Conservation (phyloP, 441 rosid genomes). For the Eutrema salsugineum region DNA sequence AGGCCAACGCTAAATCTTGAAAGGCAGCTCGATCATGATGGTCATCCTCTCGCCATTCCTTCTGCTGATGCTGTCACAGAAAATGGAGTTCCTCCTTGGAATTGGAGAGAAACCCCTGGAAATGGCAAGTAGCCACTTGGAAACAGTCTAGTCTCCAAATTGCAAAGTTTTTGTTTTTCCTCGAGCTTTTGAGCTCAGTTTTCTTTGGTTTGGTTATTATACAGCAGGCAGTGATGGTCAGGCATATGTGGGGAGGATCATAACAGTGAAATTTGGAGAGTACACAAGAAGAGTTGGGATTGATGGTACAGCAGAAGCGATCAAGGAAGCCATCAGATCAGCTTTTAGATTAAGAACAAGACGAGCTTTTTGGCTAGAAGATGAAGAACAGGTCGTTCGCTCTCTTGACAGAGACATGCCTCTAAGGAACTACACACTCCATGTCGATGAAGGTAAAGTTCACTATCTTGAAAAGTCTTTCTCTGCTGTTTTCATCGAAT, state of each 20-base stretch:
- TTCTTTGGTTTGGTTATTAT: neutral
- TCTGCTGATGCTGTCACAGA: slow-evolving; percentile 68
- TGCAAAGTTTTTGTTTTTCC: neutral
- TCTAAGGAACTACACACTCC: slow-evolving; percentile 68
- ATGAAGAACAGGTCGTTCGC: slow-evolving; percentile 65
- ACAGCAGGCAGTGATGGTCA: slow-evolving; percentile 17
- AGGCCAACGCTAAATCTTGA: slow-evolving; percentile 80
- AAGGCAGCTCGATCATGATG: slow-evolving; percentile 84
- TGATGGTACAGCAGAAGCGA: slow-evolving; percentile 65
- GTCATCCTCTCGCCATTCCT: slow-evolving; percentile 81
- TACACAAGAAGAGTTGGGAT: slow-evolving; percentile 69
- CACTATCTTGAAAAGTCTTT: neutral
- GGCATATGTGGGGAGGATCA: slow-evolving; percentile 52
- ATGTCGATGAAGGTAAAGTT: slow-evolving; percentile 74
- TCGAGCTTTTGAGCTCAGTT: neutral
- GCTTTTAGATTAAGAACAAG: slow-evolving; percentile 65
- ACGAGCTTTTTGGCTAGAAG: slow-evolving; percentile 82
- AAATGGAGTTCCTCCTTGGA: slow-evolving; percentile 84
- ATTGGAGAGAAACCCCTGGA: slow-evolving; percentile 84
- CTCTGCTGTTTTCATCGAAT: neutral
- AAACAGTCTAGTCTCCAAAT: neutral
- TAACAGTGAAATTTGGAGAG: slow-evolving; percentile 61
- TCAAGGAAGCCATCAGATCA: slow-evolving; percentile 66
- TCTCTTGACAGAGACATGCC: slow-evolving; percentile 84
- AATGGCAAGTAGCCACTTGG: slow-evolving; percentile 43